Conservation (phyloP, 1,139 yeast species). For the Suzukiozyma palmioleophila region DNA sequence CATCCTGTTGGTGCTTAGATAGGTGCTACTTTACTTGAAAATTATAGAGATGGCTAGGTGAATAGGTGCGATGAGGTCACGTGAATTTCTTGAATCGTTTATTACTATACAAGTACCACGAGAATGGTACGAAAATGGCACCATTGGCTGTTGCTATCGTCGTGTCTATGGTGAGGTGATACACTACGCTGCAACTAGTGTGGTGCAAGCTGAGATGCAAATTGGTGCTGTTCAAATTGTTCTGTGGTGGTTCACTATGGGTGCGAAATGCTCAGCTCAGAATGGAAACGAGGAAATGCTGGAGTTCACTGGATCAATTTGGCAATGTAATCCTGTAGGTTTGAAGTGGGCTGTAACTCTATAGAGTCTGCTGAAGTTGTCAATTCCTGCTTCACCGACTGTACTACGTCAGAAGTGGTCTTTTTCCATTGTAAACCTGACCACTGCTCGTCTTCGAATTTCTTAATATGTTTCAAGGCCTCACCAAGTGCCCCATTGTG, state of each 20-base stretch:
- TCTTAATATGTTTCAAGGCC: conserved; percentile 68
- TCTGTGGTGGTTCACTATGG: no score
- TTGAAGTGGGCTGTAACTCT: conserved; percentile 23
- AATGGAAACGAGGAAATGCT: background rate
- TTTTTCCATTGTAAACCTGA: conserved; percentile 45
- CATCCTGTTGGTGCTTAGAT: conserved; percentile 1
- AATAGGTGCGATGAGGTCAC: conserved; percentile 9
- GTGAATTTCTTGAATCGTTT: conserved; percentile 2
- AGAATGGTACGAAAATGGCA: no score
- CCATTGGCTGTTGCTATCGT: no score
- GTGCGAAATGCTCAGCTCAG: no score
- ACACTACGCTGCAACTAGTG: no score
- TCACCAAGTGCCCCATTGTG: conserved; percentile 66
- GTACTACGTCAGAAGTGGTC: conserved; percentile 31
- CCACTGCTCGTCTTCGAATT: conserved; percentile 72
- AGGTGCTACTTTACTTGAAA: conserved; percentile 3
- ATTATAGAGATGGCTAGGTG: background rate
- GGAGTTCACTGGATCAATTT: conserved; percentile 7
- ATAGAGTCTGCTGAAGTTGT: conserved; percentile 17
- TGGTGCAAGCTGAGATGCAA: no score
- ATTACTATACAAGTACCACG: no score
- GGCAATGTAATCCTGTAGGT: conserved; percentile 26
- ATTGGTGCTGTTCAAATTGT: no score
- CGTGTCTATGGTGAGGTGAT: background rate
- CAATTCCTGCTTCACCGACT: conserved; percentile 24